A percentile compares a stretch with the other conserved stretches of the same genome.
Evolutionary conservation across 139 green algal genomes (phyloP).

Genomic region (Volvox reticuliferus): DNA sequence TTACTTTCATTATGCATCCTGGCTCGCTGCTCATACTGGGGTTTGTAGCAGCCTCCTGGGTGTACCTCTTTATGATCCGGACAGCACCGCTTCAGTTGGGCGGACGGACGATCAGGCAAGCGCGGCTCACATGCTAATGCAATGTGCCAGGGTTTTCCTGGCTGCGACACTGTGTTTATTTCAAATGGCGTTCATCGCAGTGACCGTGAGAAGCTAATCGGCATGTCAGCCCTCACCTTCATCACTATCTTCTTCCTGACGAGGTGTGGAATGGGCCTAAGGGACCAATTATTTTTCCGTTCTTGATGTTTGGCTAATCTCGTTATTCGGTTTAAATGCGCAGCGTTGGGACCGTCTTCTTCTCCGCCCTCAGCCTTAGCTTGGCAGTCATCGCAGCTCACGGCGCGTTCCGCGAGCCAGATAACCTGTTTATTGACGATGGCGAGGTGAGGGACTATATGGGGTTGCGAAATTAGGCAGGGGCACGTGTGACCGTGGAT

Average conservation of each 20-base stretch:
- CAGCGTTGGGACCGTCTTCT: conserved; percentile 88
- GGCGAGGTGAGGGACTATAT: conserved; percentile 27
- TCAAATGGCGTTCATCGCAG: conserved; percentile 68
- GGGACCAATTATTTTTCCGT: background rate
- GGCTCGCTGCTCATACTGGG: conserved; percentile 83
- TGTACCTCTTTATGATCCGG: conserved; percentile 90
- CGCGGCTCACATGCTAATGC: background rate
- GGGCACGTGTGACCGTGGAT: background rate
- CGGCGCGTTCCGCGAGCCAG: conserved; percentile 67
- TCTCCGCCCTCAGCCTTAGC: conserved; percentile 85
- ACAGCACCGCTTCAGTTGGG: conserved; percentile 81
- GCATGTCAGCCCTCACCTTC: conserved; percentile 79
- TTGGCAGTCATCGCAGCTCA: conserved; percentile 81
- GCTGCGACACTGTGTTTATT: background rate
- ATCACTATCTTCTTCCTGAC: conserved; percentile 95
- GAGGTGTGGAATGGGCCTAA: conserved; percentile 58
- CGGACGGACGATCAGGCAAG: conserved; percentile 82
- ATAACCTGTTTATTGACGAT: conserved; percentile 67
- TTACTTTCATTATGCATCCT: conserved; percentile 83
- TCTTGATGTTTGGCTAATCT: background rate
- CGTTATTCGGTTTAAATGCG: background rate
- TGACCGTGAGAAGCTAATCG: conserved; percentile 90
- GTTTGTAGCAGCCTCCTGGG: conserved; percentile 79
- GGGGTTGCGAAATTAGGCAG: background rate
- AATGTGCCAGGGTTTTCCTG: background rate